Percentiles rank a stretch among this genome's conserved stretches.
Evolutionary conservation across 176 grass and related monocot genomes (phyloP).

Genomic region (Carex scoparia): DNA sequence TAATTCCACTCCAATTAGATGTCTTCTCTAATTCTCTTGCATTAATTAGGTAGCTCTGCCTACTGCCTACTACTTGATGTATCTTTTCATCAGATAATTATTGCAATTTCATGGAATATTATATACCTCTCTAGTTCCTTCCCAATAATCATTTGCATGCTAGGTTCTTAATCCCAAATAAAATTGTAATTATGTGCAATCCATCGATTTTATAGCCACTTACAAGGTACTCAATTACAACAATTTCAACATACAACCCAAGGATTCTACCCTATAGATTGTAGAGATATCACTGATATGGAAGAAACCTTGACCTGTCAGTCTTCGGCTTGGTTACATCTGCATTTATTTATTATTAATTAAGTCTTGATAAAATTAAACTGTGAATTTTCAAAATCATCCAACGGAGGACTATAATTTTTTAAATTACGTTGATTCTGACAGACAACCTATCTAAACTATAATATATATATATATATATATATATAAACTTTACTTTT

Average conservation of each 20-base stretch:
- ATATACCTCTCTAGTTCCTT: neutral
- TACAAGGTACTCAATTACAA: neutral
- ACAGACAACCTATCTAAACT: neutral
- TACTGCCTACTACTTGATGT: neutral
- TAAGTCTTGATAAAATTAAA: neutral
- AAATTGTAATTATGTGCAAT: neutral
- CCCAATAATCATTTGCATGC: neutral
- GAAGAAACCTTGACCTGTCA: neutral
- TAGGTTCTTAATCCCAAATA: neutral
- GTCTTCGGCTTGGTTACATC: neutral
- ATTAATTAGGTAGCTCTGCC: neutral
- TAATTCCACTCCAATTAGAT: neutral
- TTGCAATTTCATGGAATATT: neutral
- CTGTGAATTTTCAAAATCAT: neutral
- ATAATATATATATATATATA: neutral
- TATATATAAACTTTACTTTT: neutral
- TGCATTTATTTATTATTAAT: conserved; percentile 5
- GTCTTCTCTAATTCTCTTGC: neutral
- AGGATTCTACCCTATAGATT: neutral
- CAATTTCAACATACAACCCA: neutral
- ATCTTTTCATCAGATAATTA: neutral
- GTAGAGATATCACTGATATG: neutral
- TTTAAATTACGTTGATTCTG: neutral
- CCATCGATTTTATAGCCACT: neutral
- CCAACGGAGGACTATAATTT: neutral